These are phyloP conservation scores for Phytophthora pistaciae DNA, from an alignment of 352 stramenopile species.

Conservation along the genomic window DNA sequence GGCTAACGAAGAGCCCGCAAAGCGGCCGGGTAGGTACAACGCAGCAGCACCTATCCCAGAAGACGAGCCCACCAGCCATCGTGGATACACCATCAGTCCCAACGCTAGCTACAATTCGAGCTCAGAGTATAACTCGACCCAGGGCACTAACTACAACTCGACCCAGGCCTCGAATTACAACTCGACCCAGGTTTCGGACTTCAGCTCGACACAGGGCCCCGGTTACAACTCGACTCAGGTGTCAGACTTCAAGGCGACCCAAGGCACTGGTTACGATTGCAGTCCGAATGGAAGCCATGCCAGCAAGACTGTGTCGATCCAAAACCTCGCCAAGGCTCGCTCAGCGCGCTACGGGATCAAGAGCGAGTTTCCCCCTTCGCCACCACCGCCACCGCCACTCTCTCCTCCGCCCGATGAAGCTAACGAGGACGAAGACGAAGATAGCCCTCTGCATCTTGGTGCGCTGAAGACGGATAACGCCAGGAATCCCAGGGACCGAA, in stretches of 20 bases:
- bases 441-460: conserved; percentile 31
- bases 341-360: conserved; percentile 39
- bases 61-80: conserved; percentile 30
- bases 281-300: conserved; percentile 22
- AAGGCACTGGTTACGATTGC: conserved; percentile 20
- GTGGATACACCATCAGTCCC: conserved; percentile 21
- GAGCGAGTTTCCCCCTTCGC: conserved; percentile 36
- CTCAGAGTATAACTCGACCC: conserved; percentile 13
- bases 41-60: conserved; percentile 43
- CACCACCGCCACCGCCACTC: conserved; percentile 36
- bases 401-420: conserved; percentile 33
- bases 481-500: conserved; percentile 18
- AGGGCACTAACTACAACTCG: conserved; percentile 8
- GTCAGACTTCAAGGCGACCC: conserved; percentile 14
- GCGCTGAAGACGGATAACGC: conserved; percentile 35
- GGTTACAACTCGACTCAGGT: conserved; percentile 7
- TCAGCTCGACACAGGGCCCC: conserved; percentile 26
- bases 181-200: background rate
- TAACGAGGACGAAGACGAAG: conserved; percentile 29
- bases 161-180: conserved; percentile 10
- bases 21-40: conserved; percentile 50
- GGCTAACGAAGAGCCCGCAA: conserved; percentile 46
- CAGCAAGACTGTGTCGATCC: conserved; percentile 54
- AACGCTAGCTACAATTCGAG: conserved; percentile 21
- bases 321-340: conserved; percentile 39